Evolutionary conservation across 139 green algal species (phyloP), one percentile per base, ranked within the genome.

Genomic region (Diplosphaera chodatii): DNA sequence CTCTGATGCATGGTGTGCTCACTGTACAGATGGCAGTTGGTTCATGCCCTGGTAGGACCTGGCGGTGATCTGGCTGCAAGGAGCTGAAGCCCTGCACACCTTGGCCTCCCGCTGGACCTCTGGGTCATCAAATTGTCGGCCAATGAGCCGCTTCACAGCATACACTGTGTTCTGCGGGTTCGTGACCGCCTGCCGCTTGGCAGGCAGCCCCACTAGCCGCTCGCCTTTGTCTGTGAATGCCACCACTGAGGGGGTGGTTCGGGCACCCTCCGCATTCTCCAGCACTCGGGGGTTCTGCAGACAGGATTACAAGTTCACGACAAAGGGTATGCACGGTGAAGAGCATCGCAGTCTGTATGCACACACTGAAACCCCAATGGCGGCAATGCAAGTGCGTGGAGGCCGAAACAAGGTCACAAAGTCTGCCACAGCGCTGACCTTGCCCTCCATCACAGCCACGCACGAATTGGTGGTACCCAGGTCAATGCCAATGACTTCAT

Each of bases 391-490:
- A n/a, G n/a, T n/a, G n/a, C n/a, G n/a, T n/a, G n/a, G n/a, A n/a
- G n/a, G n/a, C n/a, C n/a, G n/a, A n/a, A n/a, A n/a, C n/a, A n/a
- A n/a, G n/a, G n/a, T n/a, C n/a, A n/a, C n/a, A n/a, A n/a, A n/a
- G n/a, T n/a, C n/a, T n/a, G n/a, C n/a, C n/a, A n/a, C n/a, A n/a
- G n/a, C n/a, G n/a, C 85, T 63, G 72, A 96, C 91, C 88, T 98
- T 99, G 77, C 94, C 94, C 82, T 99, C 95, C 95, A 99, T 98
- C 15, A 99, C 92, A 40, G 95, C 93, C 32, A 99, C 95, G 76
- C 95, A 99, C 15, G 92, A 98, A 85, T 99, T 99, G 64, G 95
- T 99, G 66, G 95, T 99, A 8, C 95, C 95, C 66, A 99, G 77
- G 79, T 99, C 95, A 75, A 99, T 98, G 65, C 95, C 95, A 67